A percentile compares a stretch with the other conserved stretches of the same genome.
Evolutionary conservation across 2,329 filamentous ascomycete genomes (phyloP).

Genomic region (Diplodia corticola): DNA sequence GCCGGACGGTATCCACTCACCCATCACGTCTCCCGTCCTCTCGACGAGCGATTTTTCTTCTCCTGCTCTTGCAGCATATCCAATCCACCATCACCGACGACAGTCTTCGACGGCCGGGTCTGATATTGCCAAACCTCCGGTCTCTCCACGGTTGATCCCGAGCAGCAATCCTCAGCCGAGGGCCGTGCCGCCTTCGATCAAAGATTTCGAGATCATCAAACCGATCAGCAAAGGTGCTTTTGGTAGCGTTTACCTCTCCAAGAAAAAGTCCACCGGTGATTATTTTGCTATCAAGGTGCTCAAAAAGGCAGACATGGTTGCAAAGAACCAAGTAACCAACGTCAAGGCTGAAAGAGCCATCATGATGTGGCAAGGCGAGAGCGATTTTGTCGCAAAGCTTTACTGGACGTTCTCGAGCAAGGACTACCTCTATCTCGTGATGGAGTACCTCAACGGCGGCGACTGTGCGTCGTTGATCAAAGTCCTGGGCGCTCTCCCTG

Average conservation of each 20-base stretch:
- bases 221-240: conserved; percentile 99
- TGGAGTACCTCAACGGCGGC: conserved; percentile 98
- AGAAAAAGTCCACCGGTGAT: conserved; percentile 97
- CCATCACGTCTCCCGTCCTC: conserved; percentile 85
- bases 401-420: conserved; percentile 99
- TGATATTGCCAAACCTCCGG: conserved; percentile 63
- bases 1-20: conserved; percentile 71
- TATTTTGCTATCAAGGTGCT: conserved; percentile 98
- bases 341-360: conserved; percentile 98
- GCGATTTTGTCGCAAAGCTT: conserved; percentile 96
- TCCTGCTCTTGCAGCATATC: conserved; percentile 59
- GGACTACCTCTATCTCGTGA: conserved; percentile 96
- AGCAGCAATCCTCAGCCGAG: conserved; percentile 80
- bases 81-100: conserved; percentile 71
- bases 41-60: conserved; percentile 80
- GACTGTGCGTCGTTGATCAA: conserved; percentile 97
- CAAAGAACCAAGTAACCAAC: conserved; percentile 98
- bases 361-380: conserved; percentile 99
- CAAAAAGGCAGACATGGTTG: conserved; percentile 99
- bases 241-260: conserved; percentile 94
- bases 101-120: conserved; percentile 91
- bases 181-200: conserved; percentile 91
- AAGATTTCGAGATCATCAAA: conserved; percentile 99
- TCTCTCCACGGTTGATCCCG: conserved; percentile 78
- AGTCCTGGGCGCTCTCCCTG: conserved; percentile 83